phyloP scores from a whole-genome alignment of 352 stramenopile genomes.

The Globisporangium abappressorium region DNA sequence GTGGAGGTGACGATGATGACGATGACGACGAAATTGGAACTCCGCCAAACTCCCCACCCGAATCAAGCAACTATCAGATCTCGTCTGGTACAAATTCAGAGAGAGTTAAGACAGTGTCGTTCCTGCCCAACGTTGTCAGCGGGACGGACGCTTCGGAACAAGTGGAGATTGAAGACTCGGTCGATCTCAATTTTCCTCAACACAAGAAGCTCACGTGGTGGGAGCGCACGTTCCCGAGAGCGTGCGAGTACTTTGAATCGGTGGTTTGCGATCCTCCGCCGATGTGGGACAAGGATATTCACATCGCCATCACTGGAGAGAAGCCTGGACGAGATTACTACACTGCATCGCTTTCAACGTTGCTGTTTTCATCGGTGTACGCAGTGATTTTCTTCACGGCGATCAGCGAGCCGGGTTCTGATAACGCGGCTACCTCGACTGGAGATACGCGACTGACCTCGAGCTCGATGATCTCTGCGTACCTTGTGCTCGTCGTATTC shows the following conservation, averaged over 20 bases:
- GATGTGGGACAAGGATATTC: conserved; percentile 86
- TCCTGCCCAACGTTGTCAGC: conserved; percentile 8
- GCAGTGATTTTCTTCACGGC: conserved; percentile 76
- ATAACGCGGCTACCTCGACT: conserved; percentile 29
- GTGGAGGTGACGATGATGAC: conserved; percentile 10
- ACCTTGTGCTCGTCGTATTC: conserved; percentile 80
- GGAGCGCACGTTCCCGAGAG: conserved; percentile 42
- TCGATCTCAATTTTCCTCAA: conserved; percentile 32
- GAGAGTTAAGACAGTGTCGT: conserved; percentile 18
- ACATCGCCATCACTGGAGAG: conserved; percentile 69
- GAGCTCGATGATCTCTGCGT: conserved; percentile 79
- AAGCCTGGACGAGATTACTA: conserved; percentile 83
- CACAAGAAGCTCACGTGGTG: conserved; percentile 57
- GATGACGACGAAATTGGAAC: conserved; percentile 17
- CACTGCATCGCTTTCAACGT: conserved; percentile 56
- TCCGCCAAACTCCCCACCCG: conserved; percentile 16
- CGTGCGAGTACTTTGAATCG: conserved; percentile 56
- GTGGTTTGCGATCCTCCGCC: conserved; percentile 61
- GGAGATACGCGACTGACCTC: conserved; percentile 56
- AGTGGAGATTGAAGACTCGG: conserved; percentile 60
- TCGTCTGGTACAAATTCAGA: conserved; percentile 11
- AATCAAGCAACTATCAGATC: conserved; percentile 10
- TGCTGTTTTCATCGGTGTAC: conserved; percentile 66
- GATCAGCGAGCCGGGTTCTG: conserved; percentile 57
- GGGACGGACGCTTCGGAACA: conserved; percentile 49